Evolutionary conservation across 1,139 yeast genomes (phyloP), one percentile per base, ranked within the genome.

Genomic region (Zhuliangozyma blackwelliae): DNA sequence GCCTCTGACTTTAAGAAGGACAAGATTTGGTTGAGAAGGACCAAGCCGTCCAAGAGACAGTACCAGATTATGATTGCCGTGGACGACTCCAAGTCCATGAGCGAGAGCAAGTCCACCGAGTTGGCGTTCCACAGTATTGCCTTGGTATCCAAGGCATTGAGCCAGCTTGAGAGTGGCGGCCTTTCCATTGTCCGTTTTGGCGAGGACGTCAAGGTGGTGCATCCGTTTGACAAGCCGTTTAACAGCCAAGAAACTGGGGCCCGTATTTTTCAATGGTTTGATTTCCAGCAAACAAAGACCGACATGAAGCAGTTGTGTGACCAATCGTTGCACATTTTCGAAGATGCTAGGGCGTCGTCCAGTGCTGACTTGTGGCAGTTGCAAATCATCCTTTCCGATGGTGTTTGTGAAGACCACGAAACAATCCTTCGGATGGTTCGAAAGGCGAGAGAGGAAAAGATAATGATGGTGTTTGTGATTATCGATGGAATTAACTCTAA

Each of bases 1-100:
- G 98, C 99, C 1, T 86, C 96, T 34, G 96, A 90, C 54, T 94
- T 89, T 77, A 82, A 96, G 54, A 92, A 92, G 61, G 99, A 94
- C 61, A 94, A 94, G 69, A 94, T 94, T 44, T 94, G 99, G 99
- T 74, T 94, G 66, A 79, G 97, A 56, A 80, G 99, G 63, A 90
- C 97, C 7, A 92, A 92, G 57, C 99, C 98, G 38, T 86, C 96
- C 47, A 92, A 94, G 65, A 81, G 99, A 52, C 95, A 90, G 57
- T 94, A 92, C 61, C 98, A 94, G 65, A 85, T 94, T 46, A 87
- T 94, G 97, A 85, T 94, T 48, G 92, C 98, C 0, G 87, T 94
- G 34, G 99, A 94, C 65, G 96, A 94, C 57, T 92, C 98, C 32
- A 89, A 88, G 59, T 90, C 97, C 0, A 94, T 94, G 99, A 79